Evolutionary conservation across 768 basidiomycete species (phyloP), one percentile per base, ranked within the genome.

Genomic region (Auriscalpium orientale): DNA sequence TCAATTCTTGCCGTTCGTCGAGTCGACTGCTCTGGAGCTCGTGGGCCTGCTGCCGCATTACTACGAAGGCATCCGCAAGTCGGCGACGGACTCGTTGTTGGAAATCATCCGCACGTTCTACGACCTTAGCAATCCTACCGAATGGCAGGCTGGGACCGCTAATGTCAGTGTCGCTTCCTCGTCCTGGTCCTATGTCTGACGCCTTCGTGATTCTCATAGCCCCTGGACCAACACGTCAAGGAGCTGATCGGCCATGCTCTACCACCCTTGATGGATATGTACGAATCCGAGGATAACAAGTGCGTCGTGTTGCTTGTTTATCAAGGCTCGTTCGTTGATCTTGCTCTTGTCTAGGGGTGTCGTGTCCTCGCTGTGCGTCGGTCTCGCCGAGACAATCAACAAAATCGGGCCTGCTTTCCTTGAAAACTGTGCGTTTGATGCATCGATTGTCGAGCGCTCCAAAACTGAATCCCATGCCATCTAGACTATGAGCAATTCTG

Each of bases 11-110:
- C 92, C 93, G 4, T 98, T 81, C 67, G 84, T 98, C 59, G 94
- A 98, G 73, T 74, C 79, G 59, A 86, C 81, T 63, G 83, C 89
- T 47, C 73, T 91, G 51, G 86, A 88, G 64, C 83, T 99, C 51
- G 78, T 91, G 65, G 74, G 76, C 12, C 80, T 95, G 44, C 76
- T 98, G 28, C 74, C 83, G 13, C 95, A 99, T 74, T 95, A 93
- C 72, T 98, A 98, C 70, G 95, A 98, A 69, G 97, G 95, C 34
- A 97, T 99, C 72, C 79, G 97, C 66, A 98, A 98, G 77, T 84
- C 89, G 47, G 87, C 94, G 21, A 85, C 89, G 6, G 87, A 91
- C 50, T 90, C 92, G 10, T 76, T 98, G 51, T 80, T 98, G 62
- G 85, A 91, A 66, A 87, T 94, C 66, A 80, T 97, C 60, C 80